Evolutionary conservation across 768 basidiomycete species (phyloP), one percentile per base, ranked within the genome.

Genomic region (Xanthoconium stramineum): DNA sequence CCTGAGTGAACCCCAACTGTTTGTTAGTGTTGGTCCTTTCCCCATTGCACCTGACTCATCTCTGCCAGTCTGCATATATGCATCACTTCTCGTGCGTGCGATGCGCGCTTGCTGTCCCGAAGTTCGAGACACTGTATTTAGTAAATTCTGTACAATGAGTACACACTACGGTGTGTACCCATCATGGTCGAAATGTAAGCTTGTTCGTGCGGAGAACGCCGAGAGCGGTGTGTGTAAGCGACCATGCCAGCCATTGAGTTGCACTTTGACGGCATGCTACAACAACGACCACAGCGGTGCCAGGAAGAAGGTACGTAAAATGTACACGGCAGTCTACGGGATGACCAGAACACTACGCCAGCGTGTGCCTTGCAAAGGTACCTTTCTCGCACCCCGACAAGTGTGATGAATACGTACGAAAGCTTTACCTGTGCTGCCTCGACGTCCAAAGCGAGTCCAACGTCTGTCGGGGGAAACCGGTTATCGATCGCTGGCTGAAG

Each of bases 341-440:
- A 12, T 53, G 50, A 35, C 30, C 28, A 20, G 4, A 17, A 53
- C 44, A 24, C 11, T 35, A 17, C 1, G 5, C 2, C 61, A 89
- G 88, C 88, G 0, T 89, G 88, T 63, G 68, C 74, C 20, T 72
- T 89, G 4, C 88, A 89, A 43, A 53, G 72, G 2, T 90, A 88
- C 64, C 74, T 89, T 32, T 77, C 76, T 50, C 83, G 78, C 57
- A 79, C 3, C 87, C 84, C 0, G 85, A 87, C 19, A 83, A 78
- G 58, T 90, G 88, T 63, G 74, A 83, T 42, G 63, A 70, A 10
- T 65, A 77, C 12, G 63, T 89, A 20, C 72, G 78, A 49, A 74
- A 70, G 24, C 75, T 90, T 17, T 89, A 89, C 64, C 54, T 64
- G 54, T 89, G 88, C 59, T 90, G 88, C 63, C 73, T 78, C 43